Evolutionary conservation across 495 filamentous ascomycete species (phyloP), one percentile per base, ranked within the genome.

Genomic region (Aspergillus biplanus): DNA sequence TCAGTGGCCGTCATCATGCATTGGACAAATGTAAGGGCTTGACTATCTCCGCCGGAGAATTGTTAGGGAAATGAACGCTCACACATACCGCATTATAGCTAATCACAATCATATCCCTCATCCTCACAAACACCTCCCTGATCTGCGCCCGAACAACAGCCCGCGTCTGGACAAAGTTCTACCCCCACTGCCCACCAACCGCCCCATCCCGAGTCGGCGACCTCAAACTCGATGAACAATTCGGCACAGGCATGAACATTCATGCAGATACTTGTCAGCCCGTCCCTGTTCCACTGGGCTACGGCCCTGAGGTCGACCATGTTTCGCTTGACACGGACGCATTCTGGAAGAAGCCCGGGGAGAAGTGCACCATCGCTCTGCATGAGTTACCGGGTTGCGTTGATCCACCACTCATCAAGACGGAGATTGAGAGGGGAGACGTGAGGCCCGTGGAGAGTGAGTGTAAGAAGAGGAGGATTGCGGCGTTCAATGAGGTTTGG

Each of bases 91-190:
- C 44, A 46, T 39, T 33, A 16, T 44, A 52, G 7, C 48, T 57
- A 50, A 21, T 42, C 52, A 46, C 61, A 15, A 60, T 72, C 39
- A 55, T 75, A n/a, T 63, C 69, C 33, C 13, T 60, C 52, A 61
- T 78, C 53, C 65, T 71, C 57, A 65, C 67, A 50, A 55, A 61
- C 18, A 52, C 73, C 42, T 65, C 74, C n/a, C 53, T 33, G 21
- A 57, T 46, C 18, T 55, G 60, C 16, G 73, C 76, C 44, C 46
- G 64, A 15, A 71, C 58, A 33, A 67, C 67, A 12, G 74, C 71
- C 16, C 67, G 72, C 18, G 61, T 78, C 39, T 73, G 69, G 69
- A 71, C 76, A 65, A 73, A 71, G 56, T 80, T 78, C 74, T 75
- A 74, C 57, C 71, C 75, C 7, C 64, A 42, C 55, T 80, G 78